phyloP scores from a whole-genome alignment of 306 rosid species.

The Crotalaria pallida region DNA sequence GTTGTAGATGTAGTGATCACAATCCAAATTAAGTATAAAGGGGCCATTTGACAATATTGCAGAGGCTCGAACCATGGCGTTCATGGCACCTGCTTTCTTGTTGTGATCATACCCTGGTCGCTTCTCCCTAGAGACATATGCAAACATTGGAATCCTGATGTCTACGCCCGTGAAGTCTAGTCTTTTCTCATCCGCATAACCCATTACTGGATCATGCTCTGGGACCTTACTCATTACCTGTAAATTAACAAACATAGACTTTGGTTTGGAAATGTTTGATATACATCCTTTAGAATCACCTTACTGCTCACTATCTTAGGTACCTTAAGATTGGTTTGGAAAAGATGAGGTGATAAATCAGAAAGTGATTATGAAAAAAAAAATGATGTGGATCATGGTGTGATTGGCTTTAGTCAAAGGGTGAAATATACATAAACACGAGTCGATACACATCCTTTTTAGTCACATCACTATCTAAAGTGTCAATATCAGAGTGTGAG shows the following conservation, averaged over 20 bases:
- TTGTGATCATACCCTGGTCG: slow-evolving; percentile 77
- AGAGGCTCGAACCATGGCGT: slow-evolving; percentile 82
- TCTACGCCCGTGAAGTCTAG: slow-evolving; percentile 76
- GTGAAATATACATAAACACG: no score
- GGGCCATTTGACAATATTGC: slow-evolving; percentile 79
- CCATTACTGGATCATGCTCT: slow-evolving; percentile 59
- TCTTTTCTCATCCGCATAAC: slow-evolving; percentile 47
- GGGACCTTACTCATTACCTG: slow-evolving; percentile 61
- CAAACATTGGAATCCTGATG: slow-evolving; percentile 77
- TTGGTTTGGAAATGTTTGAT: neutral
- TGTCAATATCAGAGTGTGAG: no score
- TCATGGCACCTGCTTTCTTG: slow-evolving; percentile 96
- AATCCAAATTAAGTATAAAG: slow-evolving; percentile 72
- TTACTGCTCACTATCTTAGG: neutral
- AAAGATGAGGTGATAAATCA: no score
- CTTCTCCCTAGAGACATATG: slow-evolving; percentile 79
- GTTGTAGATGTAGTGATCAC: slow-evolving; percentile 76
- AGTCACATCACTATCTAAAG: no score
- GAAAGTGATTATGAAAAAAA: neutral
- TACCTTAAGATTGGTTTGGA: neutral
- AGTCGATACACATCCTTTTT: no score
- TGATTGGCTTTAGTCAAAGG: neutral
- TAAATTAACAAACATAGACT: neutral
- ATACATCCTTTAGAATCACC: neutral
- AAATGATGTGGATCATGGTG: no score